Base-by-base conservation (phyloP, 2,329 filamentous ascomycete genomes). In the Arthroderma uncinatum region DNA sequence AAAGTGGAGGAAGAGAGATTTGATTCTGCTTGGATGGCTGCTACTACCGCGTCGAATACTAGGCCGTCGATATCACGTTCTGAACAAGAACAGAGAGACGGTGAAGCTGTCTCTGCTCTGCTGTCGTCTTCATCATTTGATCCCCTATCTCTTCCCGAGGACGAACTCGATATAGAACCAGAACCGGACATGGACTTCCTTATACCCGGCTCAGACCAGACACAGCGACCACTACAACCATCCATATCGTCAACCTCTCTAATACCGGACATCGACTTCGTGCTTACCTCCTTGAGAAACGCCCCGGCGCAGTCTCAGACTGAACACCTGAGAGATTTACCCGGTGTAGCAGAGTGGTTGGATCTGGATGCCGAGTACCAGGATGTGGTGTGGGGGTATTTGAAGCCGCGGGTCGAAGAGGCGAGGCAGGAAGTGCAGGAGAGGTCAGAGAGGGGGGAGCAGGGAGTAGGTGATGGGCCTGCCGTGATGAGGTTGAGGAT, bases 71-170 rank as follows among this genome's bases (percentile, higher is more conserved):
- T 33, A 6, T 21, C n/a, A 14, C 10, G 6, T 9, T 16, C 19
- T 25, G n/a, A 50, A 19, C 47, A 50, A 16, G 47, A 50, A 9
- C 28, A 9, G 47, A 34, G 48, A 30, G 76, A 78, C 61, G 76
- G 76, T 25, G 61, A 66, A 36, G 75, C 67, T 2, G 74, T 78
- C 4, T 55, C 74, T 8, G 63, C 64, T n/a, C 64, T 78, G 25
- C 68, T 78, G 8, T 59, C 66, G 1, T 62, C 68, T 37, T 36
- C 63, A 16, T 64, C 63, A 28, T 73, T 73, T 54, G 69, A 60
- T 67, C 63, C 16, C 12, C 54, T 52, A 47, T 53, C 14, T 54
- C 60, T 66, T 9, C 62, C 67, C 14, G 61, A 70, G 54, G 55
- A 61, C 48, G 62, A 62, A 25, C 23, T 39, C 12, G 33, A 28